These are phyloP conservation scores for Begonia masoniana DNA, from an alignment of 306 rosid genomes.

Conservation along the genomic window DNA sequence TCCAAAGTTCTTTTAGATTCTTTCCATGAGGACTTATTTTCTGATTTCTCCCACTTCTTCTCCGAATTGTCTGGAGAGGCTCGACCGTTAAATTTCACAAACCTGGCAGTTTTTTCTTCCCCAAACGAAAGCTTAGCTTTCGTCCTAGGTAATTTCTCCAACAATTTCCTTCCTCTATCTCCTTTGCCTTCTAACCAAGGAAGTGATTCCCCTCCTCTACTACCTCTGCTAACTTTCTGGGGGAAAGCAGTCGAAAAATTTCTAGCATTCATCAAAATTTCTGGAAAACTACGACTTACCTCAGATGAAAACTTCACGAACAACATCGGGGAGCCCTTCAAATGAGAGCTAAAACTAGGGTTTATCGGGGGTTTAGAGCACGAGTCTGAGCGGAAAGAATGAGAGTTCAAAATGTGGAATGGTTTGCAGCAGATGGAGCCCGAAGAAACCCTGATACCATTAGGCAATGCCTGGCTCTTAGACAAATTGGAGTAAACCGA, in stretches of 20 bases:
- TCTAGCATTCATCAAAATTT: conserved; percentile 17
- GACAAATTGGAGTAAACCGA: background rate
- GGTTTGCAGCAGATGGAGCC: conserved; percentile 37
- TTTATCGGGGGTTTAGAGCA: conserved; percentile 27
- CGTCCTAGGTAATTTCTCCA: conserved; percentile 4
- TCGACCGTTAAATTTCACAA: conserved; percentile 5
- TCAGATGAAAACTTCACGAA: conserved; percentile 11
- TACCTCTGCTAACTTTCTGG: conserved; percentile 11
- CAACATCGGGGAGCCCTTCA: conserved; percentile 12
- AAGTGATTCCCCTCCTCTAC: conserved; percentile 22
- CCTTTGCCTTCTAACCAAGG: conserved; percentile 58
- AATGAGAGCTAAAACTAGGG: conserved; percentile 12
- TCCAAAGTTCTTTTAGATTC: conserved; percentile 34
- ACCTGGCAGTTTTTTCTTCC: conserved; percentile 18
- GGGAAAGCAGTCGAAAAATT: conserved; percentile 22
- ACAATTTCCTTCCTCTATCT: conserved; percentile 14
- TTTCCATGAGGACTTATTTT: conserved; percentile 39
- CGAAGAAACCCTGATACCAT: conserved; percentile 40
- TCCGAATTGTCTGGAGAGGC: conserved; percentile 20
- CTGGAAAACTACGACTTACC: conserved; percentile 7
- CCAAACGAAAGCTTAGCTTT: conserved; percentile 18
- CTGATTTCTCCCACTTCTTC: conserved; percentile 21
- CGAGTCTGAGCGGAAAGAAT: conserved; percentile 20
- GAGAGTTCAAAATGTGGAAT: conserved; percentile 22
- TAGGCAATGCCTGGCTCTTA: conserved; percentile 37